A percentile compares a stretch with the other conserved stretches of the same genome.
phyloP scores from a whole-genome alignment of 1,284 basidiomycete genomes.

The Tilletia caries region DNA sequence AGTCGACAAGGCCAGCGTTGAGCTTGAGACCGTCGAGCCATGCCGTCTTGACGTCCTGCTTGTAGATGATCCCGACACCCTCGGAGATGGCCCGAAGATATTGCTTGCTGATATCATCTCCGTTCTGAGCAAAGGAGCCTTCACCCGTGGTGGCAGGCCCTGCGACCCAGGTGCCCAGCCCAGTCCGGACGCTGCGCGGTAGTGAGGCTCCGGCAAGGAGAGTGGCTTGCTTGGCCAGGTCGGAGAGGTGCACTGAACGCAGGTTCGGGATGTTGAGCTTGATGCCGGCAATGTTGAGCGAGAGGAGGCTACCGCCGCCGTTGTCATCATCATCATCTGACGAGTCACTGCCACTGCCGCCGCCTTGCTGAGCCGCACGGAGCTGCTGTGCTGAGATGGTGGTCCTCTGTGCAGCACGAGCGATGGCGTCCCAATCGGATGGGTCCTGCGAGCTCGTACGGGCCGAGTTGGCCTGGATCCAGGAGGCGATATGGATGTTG shows the following conservation, averaged over 20 bases:
- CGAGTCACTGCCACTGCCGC: not conserved
- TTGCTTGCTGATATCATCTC: constrained; percentile 41
- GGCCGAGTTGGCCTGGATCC: constrained; percentile 48
- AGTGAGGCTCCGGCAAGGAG: constrained; percentile 17
- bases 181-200: constrained; percentile 26
- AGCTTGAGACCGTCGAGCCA: constrained; percentile 38
- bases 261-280: constrained; percentile 14
- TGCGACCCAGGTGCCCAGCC: constrained; percentile 48
- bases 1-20: constrained; percentile 47
- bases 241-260: constrained; percentile 13
- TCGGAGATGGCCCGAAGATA: constrained; percentile 40
- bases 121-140: constrained; percentile 33
- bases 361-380: not conserved
- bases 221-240: constrained; percentile 2
- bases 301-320: not conserved
- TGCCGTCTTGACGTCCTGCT: constrained; percentile 17
- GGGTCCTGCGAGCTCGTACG: constrained; percentile 43
- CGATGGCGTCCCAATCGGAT: constrained; percentile 34
- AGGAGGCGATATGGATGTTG: constrained; percentile 49
- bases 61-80: constrained; percentile 39
- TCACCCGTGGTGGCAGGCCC: constrained; percentile 40
- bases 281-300: constrained; percentile 15
- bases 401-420: constrained; percentile 18
- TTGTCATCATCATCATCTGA: not conserved
- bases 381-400: constrained; percentile 8